These are phyloP conservation scores for Yarrowia divulgata DNA, from an alignment of 805 yeast genomes.

Conservation along the genomic window DNA sequence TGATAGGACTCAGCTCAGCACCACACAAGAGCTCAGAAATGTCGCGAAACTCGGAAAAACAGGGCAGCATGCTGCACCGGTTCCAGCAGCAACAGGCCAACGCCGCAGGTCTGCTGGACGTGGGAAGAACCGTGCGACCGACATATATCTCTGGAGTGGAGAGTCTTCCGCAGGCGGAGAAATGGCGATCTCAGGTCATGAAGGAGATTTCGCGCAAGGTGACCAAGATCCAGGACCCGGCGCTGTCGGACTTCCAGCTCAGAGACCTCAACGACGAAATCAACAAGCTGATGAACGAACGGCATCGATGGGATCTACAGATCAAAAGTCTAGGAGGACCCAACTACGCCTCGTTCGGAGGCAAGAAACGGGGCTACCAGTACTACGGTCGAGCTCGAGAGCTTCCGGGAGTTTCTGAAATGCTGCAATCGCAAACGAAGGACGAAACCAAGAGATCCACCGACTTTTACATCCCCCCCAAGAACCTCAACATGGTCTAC, in stretches of 20 bases:
- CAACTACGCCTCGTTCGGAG: conserved; percentile 55
- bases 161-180: conserved; percentile 68
- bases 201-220: conserved; percentile 69
- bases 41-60: conserved; percentile 81
- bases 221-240: conserved; percentile 67
- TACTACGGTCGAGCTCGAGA: conserved; percentile 88
- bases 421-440: conserved; percentile 53
- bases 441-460: conserved; percentile 39
- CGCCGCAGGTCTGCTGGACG: conserved; percentile 65
- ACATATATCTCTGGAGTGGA: conserved; percentile 61
- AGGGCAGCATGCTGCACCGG: conserved; percentile 72
- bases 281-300: conserved; percentile 71
- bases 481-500: conserved; percentile 46
- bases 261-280: conserved; percentile 77
- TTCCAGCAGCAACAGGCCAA: conserved; percentile 68
- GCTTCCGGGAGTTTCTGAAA: conserved; percentile 70
- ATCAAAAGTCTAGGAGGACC: conserved; percentile 77
- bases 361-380: conserved; percentile 60
- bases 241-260: conserved; percentile 65
- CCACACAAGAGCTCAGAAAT: conserved; percentile 50
- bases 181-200: conserved; percentile 68
- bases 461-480: conserved; percentile 40
- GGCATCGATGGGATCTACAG: conserved; percentile 78
- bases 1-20: background rate
- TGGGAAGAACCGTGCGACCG: conserved; percentile 67